A percentile compares a stretch with the other conserved stretches of the same genome.
Conservation (phyloP, 1,284 basidiomycete species). For the Vanrija sp. region DNA sequence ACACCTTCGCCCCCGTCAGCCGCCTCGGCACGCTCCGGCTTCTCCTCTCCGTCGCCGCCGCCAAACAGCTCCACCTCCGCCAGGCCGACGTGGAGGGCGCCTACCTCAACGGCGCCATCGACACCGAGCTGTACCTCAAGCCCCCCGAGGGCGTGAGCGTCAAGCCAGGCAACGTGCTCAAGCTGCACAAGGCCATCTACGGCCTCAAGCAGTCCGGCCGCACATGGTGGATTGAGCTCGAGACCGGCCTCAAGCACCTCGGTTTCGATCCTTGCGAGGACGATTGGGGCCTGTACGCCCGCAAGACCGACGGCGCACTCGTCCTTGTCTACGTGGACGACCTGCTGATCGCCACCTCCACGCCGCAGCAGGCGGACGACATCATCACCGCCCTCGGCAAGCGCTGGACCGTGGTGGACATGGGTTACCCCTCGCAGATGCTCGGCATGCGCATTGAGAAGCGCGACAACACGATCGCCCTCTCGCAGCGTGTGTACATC, state of each 20-base stretch:
- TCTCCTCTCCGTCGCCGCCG: conserved; percentile 48
- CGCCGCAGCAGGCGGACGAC: not conserved
- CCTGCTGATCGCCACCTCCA: conserved; percentile 11
- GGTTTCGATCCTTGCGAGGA: conserved; percentile 38
- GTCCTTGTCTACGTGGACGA: conserved; percentile 20
- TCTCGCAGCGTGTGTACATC: conserved; percentile 51
- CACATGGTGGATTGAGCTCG: conserved; percentile 44
- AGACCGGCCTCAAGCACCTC: conserved; percentile 31
- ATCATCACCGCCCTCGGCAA: conserved; percentile 22
- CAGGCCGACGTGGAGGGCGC: conserved; percentile 55
- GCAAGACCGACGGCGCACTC: not conserved
- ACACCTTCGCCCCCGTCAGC: conserved; percentile 52
- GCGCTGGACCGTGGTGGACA: conserved; percentile 24
- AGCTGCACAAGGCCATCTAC: conserved; percentile 48
- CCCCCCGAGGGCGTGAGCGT: conserved; percentile 19
- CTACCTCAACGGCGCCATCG: conserved; percentile 51
- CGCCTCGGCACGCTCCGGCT: conserved; percentile 46
- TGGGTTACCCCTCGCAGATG: conserved; percentile 28
- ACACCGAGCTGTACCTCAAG: conserved; percentile 48
- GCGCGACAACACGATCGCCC: conserved; percentile 33
- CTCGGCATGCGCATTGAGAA: conserved; percentile 33
- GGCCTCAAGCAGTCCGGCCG: conserved; percentile 49
- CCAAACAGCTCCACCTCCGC: conserved; percentile 48
- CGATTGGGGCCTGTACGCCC: conserved; percentile 48
- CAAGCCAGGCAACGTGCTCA: conserved; percentile 8